These are phyloP conservation scores for Phalaenopsis hybrid DNA, from an alignment of 116 monocot genomes.

Conservation along the genomic window DNA sequence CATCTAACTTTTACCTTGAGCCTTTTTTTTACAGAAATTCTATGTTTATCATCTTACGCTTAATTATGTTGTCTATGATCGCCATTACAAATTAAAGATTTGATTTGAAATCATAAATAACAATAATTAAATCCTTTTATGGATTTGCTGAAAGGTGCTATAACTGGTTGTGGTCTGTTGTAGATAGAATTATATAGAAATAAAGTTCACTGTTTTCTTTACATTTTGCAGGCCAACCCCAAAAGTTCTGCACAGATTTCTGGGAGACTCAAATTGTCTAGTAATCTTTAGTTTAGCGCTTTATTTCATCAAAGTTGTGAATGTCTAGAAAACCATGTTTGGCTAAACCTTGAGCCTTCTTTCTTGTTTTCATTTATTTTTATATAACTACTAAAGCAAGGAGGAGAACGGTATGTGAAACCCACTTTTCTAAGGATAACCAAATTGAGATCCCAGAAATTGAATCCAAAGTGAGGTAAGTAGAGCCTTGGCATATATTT, in stretches of 20 bases:
- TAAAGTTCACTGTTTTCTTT: constrained; percentile 3
- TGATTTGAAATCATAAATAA: neutral
- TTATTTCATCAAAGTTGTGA: neutral
- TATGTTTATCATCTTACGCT: neutral
- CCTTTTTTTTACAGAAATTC: neutral
- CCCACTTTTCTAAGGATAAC: neutral
- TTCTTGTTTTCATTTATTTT: neutral
- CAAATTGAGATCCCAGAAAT: neutral
- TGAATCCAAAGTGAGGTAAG: neutral
- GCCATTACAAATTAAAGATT: neutral
- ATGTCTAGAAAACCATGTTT: constrained; percentile 3
- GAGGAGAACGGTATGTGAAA: constrained; percentile 5
- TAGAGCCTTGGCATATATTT: neutral
- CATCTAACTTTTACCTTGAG: neutral
- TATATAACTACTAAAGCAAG: constrained; percentile 5
- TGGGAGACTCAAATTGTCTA: constrained; percentile 9
- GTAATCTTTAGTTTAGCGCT: constrained; percentile 3
- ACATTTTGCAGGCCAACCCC: constrained; percentile 9
- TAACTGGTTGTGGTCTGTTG: neutral
- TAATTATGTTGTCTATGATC: neutral
- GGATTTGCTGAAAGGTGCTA: neutral
- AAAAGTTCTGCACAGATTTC: constrained; percentile 7
- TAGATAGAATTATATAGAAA: neutral
- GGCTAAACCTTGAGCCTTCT: neutral
- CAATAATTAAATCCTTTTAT: neutral